Evolutionary conservation across 2,329 filamentous ascomycete genomes (phyloP).

Genomic region (Colletotrichum chlorophyti): DNA sequence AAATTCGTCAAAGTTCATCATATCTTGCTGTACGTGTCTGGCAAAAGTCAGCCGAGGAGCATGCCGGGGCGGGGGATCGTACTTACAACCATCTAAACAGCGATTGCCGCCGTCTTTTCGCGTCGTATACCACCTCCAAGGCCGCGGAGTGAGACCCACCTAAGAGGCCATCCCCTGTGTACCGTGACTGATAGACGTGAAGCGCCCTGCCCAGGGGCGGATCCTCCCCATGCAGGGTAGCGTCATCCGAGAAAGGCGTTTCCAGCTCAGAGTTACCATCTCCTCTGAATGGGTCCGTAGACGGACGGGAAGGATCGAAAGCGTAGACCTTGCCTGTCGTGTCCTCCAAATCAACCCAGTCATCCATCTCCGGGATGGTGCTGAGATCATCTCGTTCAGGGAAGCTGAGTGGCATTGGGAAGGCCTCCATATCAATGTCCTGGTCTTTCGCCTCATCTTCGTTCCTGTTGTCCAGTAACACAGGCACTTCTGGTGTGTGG

Average conservation of each 20-base stretch:
- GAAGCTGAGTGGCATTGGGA: constrained; percentile 25
- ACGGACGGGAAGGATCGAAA: constrained; percentile 27
- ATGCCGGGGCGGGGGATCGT: fast-evolving
- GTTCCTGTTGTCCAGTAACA: constrained; percentile 32
- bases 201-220: constrained; percentile 14
- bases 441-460: constrained; percentile 30
- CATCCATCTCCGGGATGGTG: constrained; percentile 31
- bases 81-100: constrained; percentile 51
- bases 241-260: constrained; percentile 33
- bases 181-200: constrained; percentile 41
- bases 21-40: constrained; percentile 46
- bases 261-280: constrained; percentile 39
- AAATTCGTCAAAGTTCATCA: constrained; percentile 51
- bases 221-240: constrained; percentile 29
- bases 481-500: background rate
- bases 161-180: constrained; percentile 45
- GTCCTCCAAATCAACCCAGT: constrained; percentile 37
- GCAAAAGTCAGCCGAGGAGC: constrained; percentile 24
- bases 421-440: background rate
- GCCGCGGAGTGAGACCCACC: constrained; percentile 43
- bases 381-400: constrained; percentile 30
- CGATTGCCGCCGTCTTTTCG: constrained; percentile 38
- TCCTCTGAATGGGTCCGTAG: constrained; percentile 33
- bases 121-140: constrained; percentile 43
- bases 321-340: constrained; percentile 34